These are phyloP conservation scores for Catunica adiposa DNA, from an alignment of 2,329 filamentous ascomycete genomes.

Conservation along the genomic window DNA sequence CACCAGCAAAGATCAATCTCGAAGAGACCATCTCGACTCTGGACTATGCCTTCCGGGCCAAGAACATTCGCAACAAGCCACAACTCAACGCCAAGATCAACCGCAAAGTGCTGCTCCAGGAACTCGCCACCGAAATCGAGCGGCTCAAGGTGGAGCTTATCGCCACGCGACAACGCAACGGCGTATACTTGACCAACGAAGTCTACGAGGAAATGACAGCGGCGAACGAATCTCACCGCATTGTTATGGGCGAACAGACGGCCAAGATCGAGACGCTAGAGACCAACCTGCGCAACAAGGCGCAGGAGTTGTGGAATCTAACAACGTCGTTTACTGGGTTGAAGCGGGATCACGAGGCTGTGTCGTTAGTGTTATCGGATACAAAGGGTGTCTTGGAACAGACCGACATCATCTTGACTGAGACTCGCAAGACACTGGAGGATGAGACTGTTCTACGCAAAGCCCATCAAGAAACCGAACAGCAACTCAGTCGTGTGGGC, in stretches of 20 bases:
- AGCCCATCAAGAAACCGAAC: constrained; percentile 75
- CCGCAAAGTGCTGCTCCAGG: constrained; percentile 79
- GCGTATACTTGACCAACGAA: constrained; percentile 82
- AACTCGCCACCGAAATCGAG: constrained; percentile 86
- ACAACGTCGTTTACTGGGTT: constrained; percentile 75
- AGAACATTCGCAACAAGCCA: constrained; percentile 97
- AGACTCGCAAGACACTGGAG: constrained; percentile 57
- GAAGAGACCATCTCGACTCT: constrained; percentile 97
- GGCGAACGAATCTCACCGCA: constrained; percentile 79
- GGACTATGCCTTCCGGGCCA: constrained; percentile 93
- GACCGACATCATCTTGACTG: constrained; percentile 66
- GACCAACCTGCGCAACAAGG: constrained; percentile 75
- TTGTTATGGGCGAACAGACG: constrained; percentile 79
- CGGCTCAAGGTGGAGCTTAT: constrained; percentile 88
- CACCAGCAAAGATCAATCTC: constrained; percentile 82
- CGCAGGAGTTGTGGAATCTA: constrained; percentile 76
- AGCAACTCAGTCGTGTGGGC: constrained; percentile 56
- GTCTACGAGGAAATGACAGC: constrained; percentile 80
- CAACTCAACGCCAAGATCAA: constrained; percentile 84
- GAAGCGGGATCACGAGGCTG: constrained; percentile 78
- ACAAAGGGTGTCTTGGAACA: constrained; percentile 72
- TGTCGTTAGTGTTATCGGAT: constrained; percentile 53
- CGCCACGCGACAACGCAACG: constrained; percentile 80
- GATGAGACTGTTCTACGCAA: constrained; percentile 68
- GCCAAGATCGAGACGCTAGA: constrained; percentile 90